These are phyloP conservation scores for Globisporangium splendens DNA, from an alignment of 352 stramenopile genomes.

Conservation along the genomic window DNA sequence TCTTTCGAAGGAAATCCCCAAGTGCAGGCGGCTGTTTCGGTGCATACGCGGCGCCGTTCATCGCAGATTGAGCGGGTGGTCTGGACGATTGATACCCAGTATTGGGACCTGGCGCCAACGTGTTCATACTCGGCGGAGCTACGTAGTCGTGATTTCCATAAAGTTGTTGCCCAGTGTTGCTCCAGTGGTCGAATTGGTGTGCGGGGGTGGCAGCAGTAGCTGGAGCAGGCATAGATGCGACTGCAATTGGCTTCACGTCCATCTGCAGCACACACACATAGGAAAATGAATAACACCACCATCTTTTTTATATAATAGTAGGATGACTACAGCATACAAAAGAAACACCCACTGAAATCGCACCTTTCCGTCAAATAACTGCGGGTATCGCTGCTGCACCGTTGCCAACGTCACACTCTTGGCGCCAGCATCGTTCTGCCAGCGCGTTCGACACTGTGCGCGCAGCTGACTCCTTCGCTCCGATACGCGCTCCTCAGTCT, in stretches of 20 bases:
- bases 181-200: neutral
- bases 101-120: neutral
- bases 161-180: neutral
- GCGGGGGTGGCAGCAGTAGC: neutral
- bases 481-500: conserved; percentile 20
- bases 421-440: conserved; percentile 18
- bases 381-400: conserved; percentile 35
- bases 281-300: neutral
- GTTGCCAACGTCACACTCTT: conserved; percentile 28
- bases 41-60: conserved; percentile 1
- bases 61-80: neutral
- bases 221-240: neutral
- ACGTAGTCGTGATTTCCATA: neutral
- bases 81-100: neutral
- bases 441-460: conserved; percentile 29
- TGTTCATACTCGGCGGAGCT: neutral
- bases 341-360: neutral
- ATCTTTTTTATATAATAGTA: no score
- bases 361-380: conserved; percentile 39
- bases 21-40: conserved; percentile 16
- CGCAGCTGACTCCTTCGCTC: conserved; percentile 35
- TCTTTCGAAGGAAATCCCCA: conserved; percentile 39
- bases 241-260: neutral
- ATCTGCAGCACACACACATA: neutral
- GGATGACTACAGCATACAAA: neutral